A percentile compares a stretch with the other conserved stretches of the same genome.
phyloP scores from a whole-genome alignment of 2,329 filamentous ascomycete genomes.

The Ilyonectria destructans region DNA sequence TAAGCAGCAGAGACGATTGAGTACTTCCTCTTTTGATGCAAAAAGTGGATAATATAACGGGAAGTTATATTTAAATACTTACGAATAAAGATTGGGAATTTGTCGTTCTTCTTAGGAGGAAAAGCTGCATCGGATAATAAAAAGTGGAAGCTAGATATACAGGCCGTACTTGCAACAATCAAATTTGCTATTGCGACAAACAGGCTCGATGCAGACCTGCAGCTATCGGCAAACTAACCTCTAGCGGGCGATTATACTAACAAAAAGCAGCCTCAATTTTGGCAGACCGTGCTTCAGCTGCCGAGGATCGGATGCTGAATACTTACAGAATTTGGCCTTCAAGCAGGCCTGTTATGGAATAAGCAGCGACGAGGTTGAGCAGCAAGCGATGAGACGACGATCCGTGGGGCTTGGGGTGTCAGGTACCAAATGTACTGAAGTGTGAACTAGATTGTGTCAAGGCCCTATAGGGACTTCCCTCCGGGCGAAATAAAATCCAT shows the following conservation, averaged over 20 bases:
- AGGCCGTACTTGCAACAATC: conserved; percentile 23
- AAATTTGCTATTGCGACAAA: conserved; percentile 28
- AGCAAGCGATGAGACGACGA: background rate
- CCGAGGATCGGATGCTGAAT: no score
- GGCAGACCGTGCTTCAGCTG: no score
- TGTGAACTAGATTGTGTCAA: conserved; percentile 6
- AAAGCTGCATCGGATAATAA: background rate
- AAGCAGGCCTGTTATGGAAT: no score
- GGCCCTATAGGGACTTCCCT: conserved; percentile 6
- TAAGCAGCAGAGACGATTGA: background rate
- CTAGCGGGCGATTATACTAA: no score
- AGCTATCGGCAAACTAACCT: no score
- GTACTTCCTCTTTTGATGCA: background rate
- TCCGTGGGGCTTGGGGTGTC: conserved; percentile 4
- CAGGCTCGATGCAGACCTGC: no score
- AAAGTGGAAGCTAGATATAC: conserved; percentile 10
- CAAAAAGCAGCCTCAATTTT: no score
- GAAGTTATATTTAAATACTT: background rate
- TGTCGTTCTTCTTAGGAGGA: background rate
- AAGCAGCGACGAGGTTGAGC: no score
- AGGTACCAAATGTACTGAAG: conserved; percentile 3
- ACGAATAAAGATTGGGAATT: background rate
- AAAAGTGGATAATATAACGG: background rate
- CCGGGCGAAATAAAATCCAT: background rate
- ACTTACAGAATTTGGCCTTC: no score